Evolutionary conservation across 1,284 basidiomycete genomes (phyloP), one percentile per base, ranked within the genome.

Genomic region (Ganoderma lingzhi): DNA sequence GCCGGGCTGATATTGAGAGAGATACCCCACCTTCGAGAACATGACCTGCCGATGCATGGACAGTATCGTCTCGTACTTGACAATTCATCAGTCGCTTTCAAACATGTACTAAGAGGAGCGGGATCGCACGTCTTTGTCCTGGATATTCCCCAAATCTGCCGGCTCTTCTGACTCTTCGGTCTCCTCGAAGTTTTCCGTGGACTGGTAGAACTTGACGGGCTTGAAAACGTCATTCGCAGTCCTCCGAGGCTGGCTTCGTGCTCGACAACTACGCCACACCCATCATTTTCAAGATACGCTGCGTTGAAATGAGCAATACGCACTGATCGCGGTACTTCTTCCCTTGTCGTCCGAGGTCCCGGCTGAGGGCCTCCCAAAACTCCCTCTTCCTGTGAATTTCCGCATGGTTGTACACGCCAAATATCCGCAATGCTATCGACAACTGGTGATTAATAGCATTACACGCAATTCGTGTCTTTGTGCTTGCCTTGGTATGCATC

Each of bases 41-140:
- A 82, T 81, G 2, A 88, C 80, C 68, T 88, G 92, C 80, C 92
- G 60, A 8, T 63, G 64, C 4, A 55, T 92, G 63, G 89, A 87
- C n/a, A 92, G 78, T 15, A 90, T 91, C 66, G 23, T 64, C 59
- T 53, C 28, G 84, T 83, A 88, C 70, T 87, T 87, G 59, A 2
- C 9, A 28, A 55, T 55, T 6, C 14, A 2, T 55, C 12, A 55
- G 53, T 5, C 1, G 5, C 12, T 32, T 55, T 30, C 28, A 28
- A 17, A 15, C 28, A 32, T 15, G 14, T 30, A 23, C 23, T 23
- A 32, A 14, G 28, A 55, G 45, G n/a, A 55, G 14, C 6, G 6
- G 12, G 12, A 30, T 15, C 53, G 53, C 15, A 55, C 53, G 15
- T 55, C 53, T 55, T 30, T 32, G 6, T 55, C 53, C 14, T 55